Evolutionary conservation across 1,139 yeast species (phyloP), one percentile per base, ranked within the genome.

Genomic region (Pneumocystis jirovecii): DNA sequence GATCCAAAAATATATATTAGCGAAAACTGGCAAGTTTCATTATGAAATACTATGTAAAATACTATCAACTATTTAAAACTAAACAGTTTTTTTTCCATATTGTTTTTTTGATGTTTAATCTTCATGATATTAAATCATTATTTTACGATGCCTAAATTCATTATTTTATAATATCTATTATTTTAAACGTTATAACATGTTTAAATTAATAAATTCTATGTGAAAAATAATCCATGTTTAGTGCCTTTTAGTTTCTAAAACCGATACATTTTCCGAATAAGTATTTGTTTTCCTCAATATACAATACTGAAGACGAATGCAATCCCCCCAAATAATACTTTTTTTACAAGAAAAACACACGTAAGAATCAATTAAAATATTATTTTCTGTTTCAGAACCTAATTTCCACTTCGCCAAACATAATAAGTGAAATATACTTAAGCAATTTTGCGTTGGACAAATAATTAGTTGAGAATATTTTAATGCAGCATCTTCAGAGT

Each of bases 1-100:
- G 82, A 83, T 69, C 90, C 95, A 10, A 72, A 73, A 17, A 77
- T 87, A 63, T 69, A 72, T 12, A 73, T 86, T 62, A 80, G 80
- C 66, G 68, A 75, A n/a, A 76, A 76, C 57, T 87, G 89, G 89
- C 17, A 50, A 50, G n/a, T 50, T 50, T 21, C 21, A 50, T 29
- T 50, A 25, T 50, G 8, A 44, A 44, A 25, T 25, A 12, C 6
- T 25, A 40, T 50, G 25, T 45, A 25, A 21, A 40, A 40, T 40
- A 40, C 2, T 37, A n/a, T n/a, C n/a, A 37, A 10, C 40, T 10
- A 37, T 37, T 37, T 31, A 31, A 31, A 31, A 31, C 5, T 31
- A 31, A 31, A 31, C 5, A 3, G 34, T 31, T 31, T 31, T 31
- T 31, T 31, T 5, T 31, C 34, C 3, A 31, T 31, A 5, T 31